Evolutionary conservation across 2,329 filamentous ascomycete species (phyloP), one percentile per base, ranked within the genome.

Genomic region (Pseudocercospora macadamiae): DNA sequence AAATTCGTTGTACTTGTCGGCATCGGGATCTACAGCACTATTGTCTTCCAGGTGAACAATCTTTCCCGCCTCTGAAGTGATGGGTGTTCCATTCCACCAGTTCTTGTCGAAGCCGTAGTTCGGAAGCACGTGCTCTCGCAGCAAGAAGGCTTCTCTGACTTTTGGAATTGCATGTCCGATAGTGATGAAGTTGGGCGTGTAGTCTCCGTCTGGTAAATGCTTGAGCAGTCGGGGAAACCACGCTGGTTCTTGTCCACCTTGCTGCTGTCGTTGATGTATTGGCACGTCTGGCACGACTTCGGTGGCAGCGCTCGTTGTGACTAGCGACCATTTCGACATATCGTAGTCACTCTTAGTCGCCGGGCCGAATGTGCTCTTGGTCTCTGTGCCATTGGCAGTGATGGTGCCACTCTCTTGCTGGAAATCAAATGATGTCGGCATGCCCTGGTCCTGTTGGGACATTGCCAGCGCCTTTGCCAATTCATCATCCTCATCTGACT

Each of bases 91-190:
- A 65, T 81, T 83, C 85, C 86, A 88, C 86, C 86, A 88, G 9
- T 85, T 80, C 1, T 76, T 64, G 59, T 86, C 80, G 54, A 80
- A 71, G 42, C 83, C 83, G 65, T 88, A 88, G 57, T 82, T 76
- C 2, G 73, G 68, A 21, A 79, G 70, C 4, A 76, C 65, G 23
- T 78, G 72, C 6, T 74, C 73, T n/a, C 80, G 75, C 37, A 79
- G 70, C 10, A 87, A 70, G 8, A 88, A 75, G 7, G 82, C 80
- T 67, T 86, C 83, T 56, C 84, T 78, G 18, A 81, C 82, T 26
- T 82, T 72, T 3, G 85, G 84, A 55, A 88, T 86, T 18, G 81
- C 78, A 66, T 86, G 83, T n/a, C 86, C 76, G 58, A 88, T 86
- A 4, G 84, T 86, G 42, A 88, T 67, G 18, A 87, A 73, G 3